Evolutionary conservation across 2,329 filamentous ascomycete species (phyloP).

Genomic region (Colletotrichum sp.): DNA sequence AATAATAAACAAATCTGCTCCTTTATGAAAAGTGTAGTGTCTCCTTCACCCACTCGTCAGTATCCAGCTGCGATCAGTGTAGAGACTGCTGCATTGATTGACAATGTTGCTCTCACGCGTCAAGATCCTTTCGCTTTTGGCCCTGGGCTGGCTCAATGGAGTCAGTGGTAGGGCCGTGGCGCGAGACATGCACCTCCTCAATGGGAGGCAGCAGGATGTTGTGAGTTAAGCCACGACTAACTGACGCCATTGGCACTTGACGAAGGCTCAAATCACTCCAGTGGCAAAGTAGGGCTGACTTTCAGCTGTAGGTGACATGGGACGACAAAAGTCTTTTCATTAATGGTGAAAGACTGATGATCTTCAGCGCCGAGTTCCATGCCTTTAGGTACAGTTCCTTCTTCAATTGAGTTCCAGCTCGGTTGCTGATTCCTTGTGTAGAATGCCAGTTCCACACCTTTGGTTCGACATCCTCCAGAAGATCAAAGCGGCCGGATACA

Average conservation of each 20-base stretch:
- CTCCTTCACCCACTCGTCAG: not conserved
- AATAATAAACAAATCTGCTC: not conserved
- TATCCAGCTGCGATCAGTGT: not conserved
- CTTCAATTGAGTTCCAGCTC: not conserved
- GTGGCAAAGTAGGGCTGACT: not conserved
- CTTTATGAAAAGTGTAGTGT: not conserved
- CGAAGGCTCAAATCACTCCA: fast-evolving
- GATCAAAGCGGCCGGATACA: conserved; percentile 75
- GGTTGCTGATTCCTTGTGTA: not conserved
- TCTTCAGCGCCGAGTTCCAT: conserved; percentile 73
- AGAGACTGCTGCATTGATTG: not conserved
- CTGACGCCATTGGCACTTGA: fast-evolving
- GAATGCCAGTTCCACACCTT: conserved; percentile 36
- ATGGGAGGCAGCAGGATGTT: conserved; percentile 17
- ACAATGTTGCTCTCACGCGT: conserved; percentile 15
- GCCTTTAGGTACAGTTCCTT: conserved; percentile 45
- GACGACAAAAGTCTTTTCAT: conserved; percentile 71
- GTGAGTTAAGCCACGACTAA: not conserved
- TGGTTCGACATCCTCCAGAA: conserved; percentile 76
- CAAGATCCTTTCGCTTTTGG: not conserved
- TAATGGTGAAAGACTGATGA: conserved; percentile 68
- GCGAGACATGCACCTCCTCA: conserved; percentile 1
- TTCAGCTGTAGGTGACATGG: conserved; percentile 58
- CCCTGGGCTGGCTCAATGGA: conserved; percentile 4
- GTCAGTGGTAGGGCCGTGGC: not conserved